phyloP scores from a whole-genome alignment of 225 moss, liverwort and hornwort species.

The Climacium dendroides region DNA sequence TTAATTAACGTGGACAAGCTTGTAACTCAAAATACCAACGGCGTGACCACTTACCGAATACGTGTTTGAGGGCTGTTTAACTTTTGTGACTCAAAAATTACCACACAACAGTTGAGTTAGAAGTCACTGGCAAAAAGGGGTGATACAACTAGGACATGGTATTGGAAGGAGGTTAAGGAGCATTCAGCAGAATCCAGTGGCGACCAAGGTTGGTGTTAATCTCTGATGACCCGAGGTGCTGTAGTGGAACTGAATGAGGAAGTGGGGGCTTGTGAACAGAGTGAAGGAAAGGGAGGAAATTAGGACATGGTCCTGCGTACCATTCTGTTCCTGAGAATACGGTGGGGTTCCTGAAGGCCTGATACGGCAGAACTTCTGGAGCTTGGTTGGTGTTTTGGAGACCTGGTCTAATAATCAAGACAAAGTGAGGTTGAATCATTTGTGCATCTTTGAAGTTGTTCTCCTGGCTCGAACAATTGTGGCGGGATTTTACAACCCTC shows the following conservation, averaged over 20 bases:
- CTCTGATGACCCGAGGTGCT: not conserved
- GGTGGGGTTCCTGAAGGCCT: not conserved
- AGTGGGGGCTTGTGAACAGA: too few relatives aligned
- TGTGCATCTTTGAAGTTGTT: too few relatives aligned
- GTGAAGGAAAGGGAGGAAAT: not conserved
- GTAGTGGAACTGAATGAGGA: not conserved
- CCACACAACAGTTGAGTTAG: too few relatives aligned
- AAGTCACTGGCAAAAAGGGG: not conserved
- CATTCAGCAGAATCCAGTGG: not conserved
- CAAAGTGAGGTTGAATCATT: not conserved
- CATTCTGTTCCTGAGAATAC: not conserved
- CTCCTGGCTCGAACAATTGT: not conserved
- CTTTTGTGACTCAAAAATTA: not conserved
- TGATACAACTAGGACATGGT: not conserved
- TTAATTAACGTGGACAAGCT: slow-evolving; percentile 56
- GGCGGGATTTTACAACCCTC: not conserved
- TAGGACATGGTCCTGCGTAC: not conserved
- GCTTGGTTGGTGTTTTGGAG: not conserved
- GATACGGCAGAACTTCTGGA: not conserved
- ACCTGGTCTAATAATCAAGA: not conserved
- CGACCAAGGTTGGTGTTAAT: not conserved
- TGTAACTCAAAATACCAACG: slow-evolving; percentile 30
- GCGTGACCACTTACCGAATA: slow-evolving; percentile 48
- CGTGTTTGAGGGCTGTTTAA: not conserved
- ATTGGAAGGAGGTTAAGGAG: not conserved